Evolutionary conservation across 139 green algal species (phyloP).

Genomic region (Edaphochlamys debaryana): DNA sequence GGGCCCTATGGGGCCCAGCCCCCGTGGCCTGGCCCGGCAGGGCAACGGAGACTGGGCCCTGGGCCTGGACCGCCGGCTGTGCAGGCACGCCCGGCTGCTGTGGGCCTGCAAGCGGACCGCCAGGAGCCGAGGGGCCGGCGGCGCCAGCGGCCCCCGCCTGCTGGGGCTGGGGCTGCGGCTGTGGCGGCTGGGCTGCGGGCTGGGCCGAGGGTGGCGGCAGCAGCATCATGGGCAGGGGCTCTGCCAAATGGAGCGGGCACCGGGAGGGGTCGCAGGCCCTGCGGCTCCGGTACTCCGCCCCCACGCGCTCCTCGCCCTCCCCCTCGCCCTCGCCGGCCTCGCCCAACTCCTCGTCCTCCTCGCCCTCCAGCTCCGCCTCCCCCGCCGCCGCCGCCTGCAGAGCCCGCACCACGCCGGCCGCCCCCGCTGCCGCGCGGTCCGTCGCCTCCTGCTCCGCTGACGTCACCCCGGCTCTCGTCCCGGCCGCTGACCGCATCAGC

Average conservation of each 20-base stretch:
- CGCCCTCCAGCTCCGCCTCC: background rate
- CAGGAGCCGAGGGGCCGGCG: too few species aligned
- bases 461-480: background rate
- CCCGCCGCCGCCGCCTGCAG: background rate
- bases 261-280: background rate
- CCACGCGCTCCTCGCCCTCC: background rate
- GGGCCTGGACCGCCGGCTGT: too few species aligned
- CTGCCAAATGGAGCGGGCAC: background rate
- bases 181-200: background rate
- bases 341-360: background rate
- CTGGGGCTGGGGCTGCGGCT: background rate
- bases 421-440: background rate
- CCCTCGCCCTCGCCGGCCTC: background rate
- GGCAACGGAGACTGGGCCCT: too few species aligned
- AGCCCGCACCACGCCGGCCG: background rate
- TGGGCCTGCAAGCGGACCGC: too few species aligned
- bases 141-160: too few species aligned
- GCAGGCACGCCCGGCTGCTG: too few species aligned
- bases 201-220: background rate
- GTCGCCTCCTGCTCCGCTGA: background rate
- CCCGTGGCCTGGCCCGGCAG: too few species aligned
- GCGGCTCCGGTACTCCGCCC: background rate
- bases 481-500: background rate
- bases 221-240: slow-evolving; percentile 1
- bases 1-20: background rate